These are phyloP conservation scores for Claviceps quebecensis DNA, from an alignment of 2,329 filamentous ascomycete genomes.

Conservation along the genomic window DNA sequence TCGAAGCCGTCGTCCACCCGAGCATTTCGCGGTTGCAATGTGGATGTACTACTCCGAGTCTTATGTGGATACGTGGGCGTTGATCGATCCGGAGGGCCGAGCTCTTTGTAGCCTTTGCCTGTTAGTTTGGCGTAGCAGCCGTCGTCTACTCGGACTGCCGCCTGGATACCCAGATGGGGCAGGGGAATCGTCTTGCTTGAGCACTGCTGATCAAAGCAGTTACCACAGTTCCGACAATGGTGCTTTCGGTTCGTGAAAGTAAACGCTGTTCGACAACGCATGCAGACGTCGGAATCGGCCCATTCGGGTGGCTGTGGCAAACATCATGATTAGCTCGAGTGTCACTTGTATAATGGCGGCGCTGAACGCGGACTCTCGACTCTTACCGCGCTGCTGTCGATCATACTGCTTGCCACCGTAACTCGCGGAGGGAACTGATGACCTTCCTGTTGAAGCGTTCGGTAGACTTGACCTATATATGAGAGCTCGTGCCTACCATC, in stretches of 20 bases:
- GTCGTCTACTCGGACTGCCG: constrained; percentile 87
- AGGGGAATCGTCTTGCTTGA: constrained; percentile 79
- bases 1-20: constrained; percentile 85
- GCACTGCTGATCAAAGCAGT: constrained; percentile 92
- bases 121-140: constrained; percentile 86
- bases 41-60: constrained; percentile 43
- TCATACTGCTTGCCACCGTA: constrained; percentile 88
- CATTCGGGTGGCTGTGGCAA: constrained; percentile 71
- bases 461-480: constrained; percentile 85
- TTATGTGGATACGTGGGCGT: constrained; percentile 39
- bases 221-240: constrained; percentile 94
- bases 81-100: constrained; percentile 30
- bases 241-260: constrained; percentile 98
- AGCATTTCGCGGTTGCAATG: constrained; percentile 82
- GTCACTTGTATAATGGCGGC: background rate
- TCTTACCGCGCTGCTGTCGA: constrained; percentile 80
- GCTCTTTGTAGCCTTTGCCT: constrained; percentile 41
- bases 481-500: constrained; percentile 69
- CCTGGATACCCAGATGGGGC: constrained; percentile 82
- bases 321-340: background rate
- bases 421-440: constrained; percentile 79
- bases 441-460: constrained; percentile 66
- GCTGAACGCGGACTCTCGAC: background rate
- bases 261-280: constrained; percentile 90
- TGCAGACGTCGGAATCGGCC: constrained; percentile 95